phyloP scores from a whole-genome alignment of 441 rosid species.

The Raphanus hybrid region DNA sequence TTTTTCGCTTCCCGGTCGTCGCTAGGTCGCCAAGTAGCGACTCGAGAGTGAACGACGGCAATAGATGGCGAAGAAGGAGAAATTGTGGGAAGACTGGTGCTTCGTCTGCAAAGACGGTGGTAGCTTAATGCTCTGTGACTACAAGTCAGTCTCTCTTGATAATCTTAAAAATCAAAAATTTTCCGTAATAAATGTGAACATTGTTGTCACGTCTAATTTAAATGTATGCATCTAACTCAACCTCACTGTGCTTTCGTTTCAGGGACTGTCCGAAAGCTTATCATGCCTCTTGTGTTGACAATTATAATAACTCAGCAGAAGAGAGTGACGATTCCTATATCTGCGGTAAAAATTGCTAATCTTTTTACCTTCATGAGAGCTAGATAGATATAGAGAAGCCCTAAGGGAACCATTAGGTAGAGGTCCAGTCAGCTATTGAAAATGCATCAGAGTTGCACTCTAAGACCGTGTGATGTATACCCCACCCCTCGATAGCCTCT shows the following conservation, averaged over 20 bases:
- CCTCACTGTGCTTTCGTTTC: neutral
- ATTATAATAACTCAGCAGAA: neutral
- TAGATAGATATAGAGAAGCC: neutral
- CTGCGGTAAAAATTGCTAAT: constrained; percentile 32
- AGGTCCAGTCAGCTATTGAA: too few relatives aligned
- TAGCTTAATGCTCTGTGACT: constrained; percentile 32
- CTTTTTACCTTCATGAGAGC: neutral
- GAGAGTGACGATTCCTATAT: constrained; percentile 22
- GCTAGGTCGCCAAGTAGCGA: constrained; percentile 1
- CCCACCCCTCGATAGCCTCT: too few relatives aligned
- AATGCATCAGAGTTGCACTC: neutral
- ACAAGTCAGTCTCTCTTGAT: constrained; percentile 23
- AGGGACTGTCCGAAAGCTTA: constrained; percentile 42
- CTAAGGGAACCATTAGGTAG: too few relatives aligned
- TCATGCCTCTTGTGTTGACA: constrained; percentile 26
- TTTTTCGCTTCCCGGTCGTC: neutral
- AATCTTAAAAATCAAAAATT: neutral
- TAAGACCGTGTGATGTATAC: too few relatives aligned
- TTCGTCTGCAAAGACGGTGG: constrained; percentile 46
- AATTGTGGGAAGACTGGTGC: constrained; percentile 41
- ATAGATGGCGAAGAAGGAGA: neutral
- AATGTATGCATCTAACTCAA: neutral
- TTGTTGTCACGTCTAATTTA: neutral
- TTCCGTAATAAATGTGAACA: neutral
- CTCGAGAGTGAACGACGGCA: neutral